Base-by-base conservation (phyloP, 1,139 yeast genomes). In the Zygoascus hellenicus region DNA sequence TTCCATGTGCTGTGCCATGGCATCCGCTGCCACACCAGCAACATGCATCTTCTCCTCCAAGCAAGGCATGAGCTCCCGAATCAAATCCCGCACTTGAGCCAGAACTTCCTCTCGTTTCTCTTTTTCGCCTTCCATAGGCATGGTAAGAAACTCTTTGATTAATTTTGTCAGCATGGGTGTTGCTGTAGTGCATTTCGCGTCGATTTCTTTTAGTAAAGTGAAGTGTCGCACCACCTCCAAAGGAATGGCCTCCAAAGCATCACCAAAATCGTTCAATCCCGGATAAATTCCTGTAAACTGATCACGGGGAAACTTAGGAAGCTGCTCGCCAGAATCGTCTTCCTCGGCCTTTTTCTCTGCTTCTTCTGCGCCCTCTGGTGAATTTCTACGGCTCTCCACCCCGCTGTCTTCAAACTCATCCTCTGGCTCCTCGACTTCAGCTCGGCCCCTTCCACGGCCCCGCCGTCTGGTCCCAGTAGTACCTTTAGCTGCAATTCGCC, bases 11-110 rank as follows among this genome's bases (percentile, higher is more conserved):
- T 82, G 79, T 37, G 75, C 70, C 45, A 89, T 76, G 17, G 83
- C 76, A 58, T 90, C 97, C 29, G 87, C 77, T 26, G 97, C 96
- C 34, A 88, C 84, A 1, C 92, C 83, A 2, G 97, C 94, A 34
- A 92, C 97, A 63, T 92, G 97, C 95, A 92, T 89, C 67, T 92
- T 92, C 63, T 92, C 97, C 62, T 92, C 98, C 51, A 92, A 70
- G 55, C 96, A 88, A 0, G 97, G 97, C 70, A 92, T 81, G 46
- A 92, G 74, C 51, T 86, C 96, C 55, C 65, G 63, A 45, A 62
- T 69, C 51, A 67, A 64, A 36, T 60, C 66, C 34, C 71, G 64
- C 46, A 71, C 70, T 50, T 64, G 62, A n/a, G 58, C 57, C 49
- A 72, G 60, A 33, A 66, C 48, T 48, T 67, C 58, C 51, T 66